Conservation (phyloP, 805 yeast species). For the Wickerhamomyces sydowiorum region DNA sequence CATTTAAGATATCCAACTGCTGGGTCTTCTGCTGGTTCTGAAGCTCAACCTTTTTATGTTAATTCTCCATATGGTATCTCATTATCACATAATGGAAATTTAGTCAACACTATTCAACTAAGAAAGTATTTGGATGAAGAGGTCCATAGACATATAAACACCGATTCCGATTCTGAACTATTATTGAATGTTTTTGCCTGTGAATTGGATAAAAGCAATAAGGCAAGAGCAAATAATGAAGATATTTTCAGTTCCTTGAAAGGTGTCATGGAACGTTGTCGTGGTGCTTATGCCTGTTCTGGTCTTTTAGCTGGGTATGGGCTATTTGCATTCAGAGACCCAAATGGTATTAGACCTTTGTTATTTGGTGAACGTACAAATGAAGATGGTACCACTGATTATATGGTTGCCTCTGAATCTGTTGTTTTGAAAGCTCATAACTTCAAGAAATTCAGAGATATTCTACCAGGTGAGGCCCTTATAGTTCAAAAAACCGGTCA, state of each 20-base stretch:
- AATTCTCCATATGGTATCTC: conserved; percentile 94
- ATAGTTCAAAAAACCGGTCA: conserved; percentile 73
- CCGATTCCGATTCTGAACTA: conserved; percentile 93
- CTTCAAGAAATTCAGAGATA: conserved; percentile 71
- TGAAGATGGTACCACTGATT: conserved; percentile 68
- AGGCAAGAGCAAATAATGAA: conserved; percentile 84
- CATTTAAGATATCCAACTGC: conserved; percentile 97
- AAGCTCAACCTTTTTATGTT: conserved; percentile 98
- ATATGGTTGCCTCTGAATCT: conserved; percentile 93
- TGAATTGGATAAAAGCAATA: conserved; percentile 85
- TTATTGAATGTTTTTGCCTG: conserved; percentile 86
- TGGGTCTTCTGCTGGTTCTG: conserved; percentile 91
- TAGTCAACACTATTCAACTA: conserved; percentile 80
- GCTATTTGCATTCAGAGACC: conserved; percentile 92
- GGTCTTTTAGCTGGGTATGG: conserved; percentile 97
- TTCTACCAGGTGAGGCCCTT: conserved; percentile 94
- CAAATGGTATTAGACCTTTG: conserved; percentile 92
- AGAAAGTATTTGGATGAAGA: conserved; percentile 80
- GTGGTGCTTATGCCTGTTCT: conserved; percentile 97
- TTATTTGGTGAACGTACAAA: conserved; percentile 76
- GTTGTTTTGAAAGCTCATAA: conserved; percentile 93
- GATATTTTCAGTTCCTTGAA: conserved; percentile 83
- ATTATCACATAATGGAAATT: conserved; percentile 89
- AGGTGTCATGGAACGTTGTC: conserved; percentile 73
- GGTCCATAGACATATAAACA: conserved; percentile 95